Conservation (phyloP, 495 filamentous ascomycete species). For the Xylaria curta region DNA sequence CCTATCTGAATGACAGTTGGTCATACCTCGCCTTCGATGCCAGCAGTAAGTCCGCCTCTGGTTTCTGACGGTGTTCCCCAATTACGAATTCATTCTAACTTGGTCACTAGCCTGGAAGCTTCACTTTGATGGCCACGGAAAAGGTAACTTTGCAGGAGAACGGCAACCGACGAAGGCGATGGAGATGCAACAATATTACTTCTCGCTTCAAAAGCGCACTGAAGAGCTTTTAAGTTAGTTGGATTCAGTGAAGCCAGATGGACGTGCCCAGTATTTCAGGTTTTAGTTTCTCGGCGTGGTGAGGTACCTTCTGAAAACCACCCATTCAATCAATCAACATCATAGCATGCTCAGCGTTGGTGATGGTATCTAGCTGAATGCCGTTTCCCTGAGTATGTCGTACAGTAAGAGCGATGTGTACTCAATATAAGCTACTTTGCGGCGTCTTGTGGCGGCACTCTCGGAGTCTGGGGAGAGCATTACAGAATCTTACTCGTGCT, state of each 20-base stretch:
- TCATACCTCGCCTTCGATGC: constrained; percentile 47
- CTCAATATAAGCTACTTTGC: constrained; percentile 3
- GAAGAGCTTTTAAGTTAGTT: constrained; percentile 21
- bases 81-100: constrained; percentile 20
- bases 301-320: not conserved
- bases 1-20: constrained; percentile 49
- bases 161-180: constrained; percentile 27
- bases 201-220: constrained; percentile 30
- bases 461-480: not conserved
- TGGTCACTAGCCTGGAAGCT: constrained; percentile 34
- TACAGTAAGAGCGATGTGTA: constrained; percentile 10
- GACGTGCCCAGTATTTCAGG: not conserved
- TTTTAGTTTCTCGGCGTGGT: not conserved
- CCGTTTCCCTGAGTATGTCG: not conserved
- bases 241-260: not conserved
- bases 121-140: constrained; percentile 33
- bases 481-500: constrained; percentile 5
- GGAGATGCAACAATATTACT: constrained; percentile 37
- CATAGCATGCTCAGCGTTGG: not conserved
- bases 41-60: constrained; percentile 36
- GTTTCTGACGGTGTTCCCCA: not conserved
- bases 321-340: not conserved
- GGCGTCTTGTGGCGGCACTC: not conserved
- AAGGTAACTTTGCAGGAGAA: constrained; percentile 30
- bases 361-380: not conserved